phyloP scores from a whole-genome alignment of 495 filamentous ascomycete species.

The Penicillium bovifimosum region DNA sequence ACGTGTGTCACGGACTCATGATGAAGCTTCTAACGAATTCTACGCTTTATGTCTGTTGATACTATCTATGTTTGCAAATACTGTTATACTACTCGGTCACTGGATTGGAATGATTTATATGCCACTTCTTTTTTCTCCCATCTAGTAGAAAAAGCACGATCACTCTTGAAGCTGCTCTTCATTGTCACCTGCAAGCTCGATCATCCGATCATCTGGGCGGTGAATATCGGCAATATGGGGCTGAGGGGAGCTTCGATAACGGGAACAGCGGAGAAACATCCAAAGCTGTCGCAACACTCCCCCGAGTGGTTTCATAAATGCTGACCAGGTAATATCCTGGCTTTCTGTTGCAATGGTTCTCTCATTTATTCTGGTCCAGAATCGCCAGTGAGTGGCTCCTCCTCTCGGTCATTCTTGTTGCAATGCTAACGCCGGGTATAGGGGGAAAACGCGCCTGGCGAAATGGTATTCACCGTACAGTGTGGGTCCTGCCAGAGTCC shows the following conservation, averaged over 20 bases:
- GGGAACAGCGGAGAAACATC: constrained; percentile 22
- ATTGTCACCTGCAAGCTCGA: neutral
- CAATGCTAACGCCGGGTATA: constrained; percentile 35
- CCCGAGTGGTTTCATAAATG: constrained; percentile 16
- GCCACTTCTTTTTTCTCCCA: neutral
- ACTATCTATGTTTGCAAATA: constrained; percentile 6
- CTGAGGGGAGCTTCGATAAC: constrained; percentile 28
- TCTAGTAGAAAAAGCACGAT: neutral
- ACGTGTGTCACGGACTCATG: neutral
- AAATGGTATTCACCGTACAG: constrained; percentile 99
- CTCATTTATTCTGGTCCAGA: constrained; percentile 95
- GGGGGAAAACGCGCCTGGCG: constrained; percentile 95
- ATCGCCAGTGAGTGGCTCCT: constrained; percentile 73
- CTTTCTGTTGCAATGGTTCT: constrained; percentile 58
- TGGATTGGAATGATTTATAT: neutral
- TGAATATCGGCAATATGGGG: constrained; percentile 31
- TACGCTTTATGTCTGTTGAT: constrained; percentile 24
- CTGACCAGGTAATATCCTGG: constrained; percentile 18
- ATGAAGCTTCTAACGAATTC: constrained; percentile 21
- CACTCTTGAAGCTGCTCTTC: neutral
- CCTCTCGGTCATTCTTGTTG: neutral
- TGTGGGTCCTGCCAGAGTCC: constrained; percentile 39
- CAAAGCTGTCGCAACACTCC: constrained; percentile 12
- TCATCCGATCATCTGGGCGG: constrained; percentile 16
- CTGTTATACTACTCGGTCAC: neutral